Evolutionary conservation across 176 grass and related monocot genomes (phyloP), one percentile per base, ranked within the genome.

Genomic region (Melocanna baccifera): DNA sequence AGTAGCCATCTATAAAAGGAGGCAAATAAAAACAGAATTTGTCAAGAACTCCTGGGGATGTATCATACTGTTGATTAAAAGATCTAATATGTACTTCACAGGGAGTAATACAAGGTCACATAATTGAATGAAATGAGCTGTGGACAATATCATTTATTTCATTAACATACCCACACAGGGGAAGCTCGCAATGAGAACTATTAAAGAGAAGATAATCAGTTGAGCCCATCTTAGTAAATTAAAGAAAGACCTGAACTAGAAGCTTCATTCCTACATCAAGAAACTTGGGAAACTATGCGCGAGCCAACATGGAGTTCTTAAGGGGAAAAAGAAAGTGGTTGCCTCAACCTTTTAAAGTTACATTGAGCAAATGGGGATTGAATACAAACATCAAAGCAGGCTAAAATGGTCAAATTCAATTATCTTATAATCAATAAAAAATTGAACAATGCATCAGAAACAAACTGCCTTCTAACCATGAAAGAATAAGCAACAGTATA

Each of bases 401-500:
- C 9, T 75, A 41, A 39, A 65, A 48, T 62, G 16, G 42, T 41
- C 58, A 41, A 65, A 52, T 64, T 52, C 19, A 83, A 64, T 39
- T 74, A 83, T 63, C 4, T 74, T 62, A 12, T 56, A n/a, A 50
- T 28, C 46, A 46, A 6, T n/a, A 25, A 64, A 62, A 73, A 34
- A 11, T 65, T 65, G 9, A 40, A 81, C 30, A 39, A 64, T 40
- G 22, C 14, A 75, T 46, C 63, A 43, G 39, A 23, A 48, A 52
- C n/a, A 82, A 73, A 81, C 67, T 85, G 65, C n/a, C 46, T 52
- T 81, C 20, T 79, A 73, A 67, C 23, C 40, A 37, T 46, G 10
- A 41, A 78, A 84, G 42, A 51, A 46, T 50, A 58, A 29, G 53
- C 19, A 75, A 37, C 10, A 81, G 14, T 37, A 46, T 69, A 98